Evolutionary conservation across 345 rosid genomes (phyloP).

Genomic region (Mallotus nudiflorus): DNA sequence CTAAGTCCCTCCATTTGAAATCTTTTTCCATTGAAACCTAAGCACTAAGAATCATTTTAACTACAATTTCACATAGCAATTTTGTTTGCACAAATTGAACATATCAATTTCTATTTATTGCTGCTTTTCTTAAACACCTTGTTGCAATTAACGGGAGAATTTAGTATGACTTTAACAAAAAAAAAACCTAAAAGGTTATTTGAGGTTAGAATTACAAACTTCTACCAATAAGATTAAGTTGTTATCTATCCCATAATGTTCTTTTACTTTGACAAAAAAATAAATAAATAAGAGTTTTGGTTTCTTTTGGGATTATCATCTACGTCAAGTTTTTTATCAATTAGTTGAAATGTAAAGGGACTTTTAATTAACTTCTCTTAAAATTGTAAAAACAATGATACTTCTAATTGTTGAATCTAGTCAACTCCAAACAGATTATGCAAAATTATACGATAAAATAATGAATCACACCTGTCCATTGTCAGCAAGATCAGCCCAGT

Average conservation of each 20-base stretch:
- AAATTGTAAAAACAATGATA: no score
- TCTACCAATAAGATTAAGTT: no score
- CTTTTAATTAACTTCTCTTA: no score
- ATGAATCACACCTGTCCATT: constrained; percentile 61
- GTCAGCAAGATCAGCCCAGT: constrained; percentile 76
- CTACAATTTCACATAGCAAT: background rate
- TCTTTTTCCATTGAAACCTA: background rate
- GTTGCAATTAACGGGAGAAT: background rate
- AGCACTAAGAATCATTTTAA: background rate
- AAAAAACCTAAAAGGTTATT: no score
- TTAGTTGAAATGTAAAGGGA: no score
- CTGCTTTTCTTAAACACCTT: background rate
- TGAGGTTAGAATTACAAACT: background rate
- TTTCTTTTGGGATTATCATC: no score
- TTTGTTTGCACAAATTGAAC: background rate
- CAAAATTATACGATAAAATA: background rate
- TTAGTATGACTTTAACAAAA: background rate
- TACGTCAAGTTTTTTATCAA: no score
- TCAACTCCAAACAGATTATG: background rate
- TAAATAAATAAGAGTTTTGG: no score
- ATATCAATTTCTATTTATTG: background rate
- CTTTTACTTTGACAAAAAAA: no score
- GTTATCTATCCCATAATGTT: no score
- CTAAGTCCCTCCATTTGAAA: background rate
- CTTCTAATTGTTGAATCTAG: background rate